Percentiles rank a stretch among this genome's conserved stretches.
Evolutionary conservation across 176 grass and related monocot genomes (phyloP).

Genomic region (Rhipidocladum racemiflorum): DNA sequence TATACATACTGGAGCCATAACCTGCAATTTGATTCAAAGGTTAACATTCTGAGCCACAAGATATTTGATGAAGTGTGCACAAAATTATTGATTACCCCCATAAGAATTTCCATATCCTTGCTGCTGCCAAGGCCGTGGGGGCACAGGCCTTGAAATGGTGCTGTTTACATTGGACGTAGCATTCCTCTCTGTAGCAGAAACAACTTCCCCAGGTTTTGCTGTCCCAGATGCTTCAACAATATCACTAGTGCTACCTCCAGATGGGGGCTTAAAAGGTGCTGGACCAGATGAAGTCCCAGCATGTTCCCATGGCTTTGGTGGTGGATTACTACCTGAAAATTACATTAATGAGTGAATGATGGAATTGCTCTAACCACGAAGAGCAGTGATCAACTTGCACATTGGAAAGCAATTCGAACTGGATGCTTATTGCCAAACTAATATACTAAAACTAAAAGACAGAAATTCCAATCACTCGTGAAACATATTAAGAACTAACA

Average conservation of each 20-base stretch:
- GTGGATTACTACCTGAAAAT: conserved; percentile 55
- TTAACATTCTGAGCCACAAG: background rate
- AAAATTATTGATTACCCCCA: conserved; percentile 49
- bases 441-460: background rate
- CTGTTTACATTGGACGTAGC: conserved; percentile 32
- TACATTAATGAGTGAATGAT: background rate
- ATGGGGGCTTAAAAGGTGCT: conserved; percentile 60
- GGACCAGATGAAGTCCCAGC: conserved; percentile 58
- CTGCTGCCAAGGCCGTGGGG: conserved; percentile 80
- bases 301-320: conserved; percentile 74
- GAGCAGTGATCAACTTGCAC: background rate
- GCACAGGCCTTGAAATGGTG: conserved; percentile 44
- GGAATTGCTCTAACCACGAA: background rate
- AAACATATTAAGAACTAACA: background rate
- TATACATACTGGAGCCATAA: conserved; percentile 61
- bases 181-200: conserved; percentile 49
- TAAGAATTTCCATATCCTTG: conserved; percentile 64
- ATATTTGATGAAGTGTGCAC: background rate
- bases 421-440: background rate
- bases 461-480: background rate
- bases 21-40: conserved; percentile 42
- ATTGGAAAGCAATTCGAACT: background rate
- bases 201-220: conserved; percentile 70
- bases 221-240: conserved; percentile 84
- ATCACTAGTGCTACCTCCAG: conserved; percentile 72